Base-by-base conservation (phyloP, 805 yeast genomes). In the Yamadazyma endophytica region DNA sequence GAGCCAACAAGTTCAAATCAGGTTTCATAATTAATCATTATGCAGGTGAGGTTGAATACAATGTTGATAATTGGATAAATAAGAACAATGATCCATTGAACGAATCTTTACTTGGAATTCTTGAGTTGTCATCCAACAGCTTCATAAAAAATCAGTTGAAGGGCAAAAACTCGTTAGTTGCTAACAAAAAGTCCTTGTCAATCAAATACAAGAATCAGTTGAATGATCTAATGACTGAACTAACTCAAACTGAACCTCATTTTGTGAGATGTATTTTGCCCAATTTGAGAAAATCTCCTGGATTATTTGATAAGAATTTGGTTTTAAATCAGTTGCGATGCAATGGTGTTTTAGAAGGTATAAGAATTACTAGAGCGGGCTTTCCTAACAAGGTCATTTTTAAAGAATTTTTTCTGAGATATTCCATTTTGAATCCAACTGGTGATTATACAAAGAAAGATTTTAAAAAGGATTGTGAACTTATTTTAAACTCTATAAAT, bases 331-430 rank as follows among this genome's bases (percentile, higher is more conserved):
- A 92, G 59, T 67, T 92, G 40, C 70, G 96, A 41, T 92, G 97
- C 51, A 92, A 92, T 51, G 99, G 99, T 73, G 99, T 92, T 11
- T 62, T 92, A 31, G 99, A 92, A 66, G 99, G 99, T 39, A 92
- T 92, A 18, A 73, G 98, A 56, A 92, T 92, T 37, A 96, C 97
- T 0, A 74, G 99, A 42, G 87, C 96, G 6, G 99, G 99, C 2
- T 92, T 82, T 56, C 99, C 99, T 4, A 92, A 92, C 56, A 75
- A 96, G 43, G 77, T 90, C 51, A 75, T 79, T 17, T 90, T 89
- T 56, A 75, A 79, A 26, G 90, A 86, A 28, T 92, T 92, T 59
- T 75, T 73, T 31, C 69, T 65, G 22, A 70, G 96, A 32, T 92
- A 92, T 53, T 73, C 74, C 18, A 73, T 89, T n/a, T 61, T 92